Base-by-base conservation (phyloP, 2,329 filamentous ascomycete species). In the Colletotrichum sp. region DNA sequence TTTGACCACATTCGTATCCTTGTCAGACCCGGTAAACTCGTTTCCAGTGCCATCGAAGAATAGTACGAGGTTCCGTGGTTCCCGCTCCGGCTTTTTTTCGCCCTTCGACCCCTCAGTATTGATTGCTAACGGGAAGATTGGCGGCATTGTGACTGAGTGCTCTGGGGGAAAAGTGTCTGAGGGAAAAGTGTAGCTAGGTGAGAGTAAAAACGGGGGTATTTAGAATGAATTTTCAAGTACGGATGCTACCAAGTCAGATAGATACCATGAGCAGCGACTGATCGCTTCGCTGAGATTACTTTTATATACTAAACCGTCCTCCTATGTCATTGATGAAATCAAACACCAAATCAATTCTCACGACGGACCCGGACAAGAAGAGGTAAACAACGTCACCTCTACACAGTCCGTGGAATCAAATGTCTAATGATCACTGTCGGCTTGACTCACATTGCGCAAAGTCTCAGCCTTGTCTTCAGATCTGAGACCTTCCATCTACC, bases 1-100 rank as follows among this genome's bases (percentile, higher is more conserved):
- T 79, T 90, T 90, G 69, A 90, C 86, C 3, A 91, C 87, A 72
- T 90, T 91, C n/a, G 88, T 90, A 78, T 90, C 89, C 6, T 85
- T 82, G 72, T 86, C 85, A 39, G 85, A 84, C 9, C 87, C 86
- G 28, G 80, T 86, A 75, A 88, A 89, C 1, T 82, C 83, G 72
- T 88, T 88, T 15, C 88, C 88, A 5, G 87, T 89, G 64, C 87
- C 88, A 75, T 89, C 88, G 68, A 89, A 89, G 80, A 86, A 89
- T 15, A 89, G 82, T 4, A 89, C 80, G 22, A 89, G 84, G 75
- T 87, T 87, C 78, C 83, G 44, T 84, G 5, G 57, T n/a, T 16
- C n/a, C 30, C 68, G 22, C 52, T 24, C 8, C 24, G 44, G 44
- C 12, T 52, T 52, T 48, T 48, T 6, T n/a, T 48, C 18, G 10